phyloP scores from a whole-genome alignment of 2,329 filamentous ascomycete genomes.

The Akanthomyces uredinophilus region DNA sequence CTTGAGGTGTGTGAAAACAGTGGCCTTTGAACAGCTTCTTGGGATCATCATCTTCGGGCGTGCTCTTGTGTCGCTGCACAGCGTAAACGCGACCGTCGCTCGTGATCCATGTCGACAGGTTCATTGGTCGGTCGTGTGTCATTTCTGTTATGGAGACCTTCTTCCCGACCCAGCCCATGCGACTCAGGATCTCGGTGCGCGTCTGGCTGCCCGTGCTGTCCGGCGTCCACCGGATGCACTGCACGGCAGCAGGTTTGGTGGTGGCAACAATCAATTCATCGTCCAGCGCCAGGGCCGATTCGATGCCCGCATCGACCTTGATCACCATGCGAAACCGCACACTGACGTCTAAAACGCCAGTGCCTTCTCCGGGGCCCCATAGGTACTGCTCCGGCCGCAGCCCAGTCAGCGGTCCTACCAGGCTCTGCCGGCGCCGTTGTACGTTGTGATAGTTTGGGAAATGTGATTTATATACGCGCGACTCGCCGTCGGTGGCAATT shows the following conservation, averaged over 20 bases:
- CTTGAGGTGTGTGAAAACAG: slow-evolving; percentile 75
- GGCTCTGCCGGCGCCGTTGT: slow-evolving; percentile 56
- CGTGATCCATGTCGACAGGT: slow-evolving; percentile 87
- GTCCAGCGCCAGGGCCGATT: slow-evolving; percentile 79
- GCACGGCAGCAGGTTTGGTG: slow-evolving; percentile 84
- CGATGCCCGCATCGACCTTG: slow-evolving; percentile 93
- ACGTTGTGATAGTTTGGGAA: slow-evolving; percentile 65
- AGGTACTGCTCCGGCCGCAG: slow-evolving; percentile 56
- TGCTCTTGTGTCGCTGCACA: slow-evolving; percentile 64
- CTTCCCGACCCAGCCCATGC: slow-evolving; percentile 80
- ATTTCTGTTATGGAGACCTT: slow-evolving; percentile 74
- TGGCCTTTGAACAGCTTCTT: slow-evolving; percentile 81
- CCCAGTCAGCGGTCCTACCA: slow-evolving; percentile 52
- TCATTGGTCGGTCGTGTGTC: slow-evolving; percentile 95
- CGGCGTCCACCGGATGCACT: slow-evolving; percentile 92
- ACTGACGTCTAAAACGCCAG: slow-evolving; percentile 78
- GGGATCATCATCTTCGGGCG: slow-evolving; percentile 40
- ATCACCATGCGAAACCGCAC: slow-evolving; percentile 96
- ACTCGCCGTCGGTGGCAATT: slow-evolving; percentile 74
- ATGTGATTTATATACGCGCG: slow-evolving; percentile 77
- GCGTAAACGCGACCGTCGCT: slow-evolving; percentile 84
- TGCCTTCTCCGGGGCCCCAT: slow-evolving; percentile 75
- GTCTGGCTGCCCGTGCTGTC: slow-evolving; percentile 79
- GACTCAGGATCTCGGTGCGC: slow-evolving; percentile 80
- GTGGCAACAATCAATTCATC: slow-evolving; percentile 92